phyloP scores from a whole-genome alignment of 2,329 filamentous ascomycete genomes.

The Xylariaceae sp. region DNA sequence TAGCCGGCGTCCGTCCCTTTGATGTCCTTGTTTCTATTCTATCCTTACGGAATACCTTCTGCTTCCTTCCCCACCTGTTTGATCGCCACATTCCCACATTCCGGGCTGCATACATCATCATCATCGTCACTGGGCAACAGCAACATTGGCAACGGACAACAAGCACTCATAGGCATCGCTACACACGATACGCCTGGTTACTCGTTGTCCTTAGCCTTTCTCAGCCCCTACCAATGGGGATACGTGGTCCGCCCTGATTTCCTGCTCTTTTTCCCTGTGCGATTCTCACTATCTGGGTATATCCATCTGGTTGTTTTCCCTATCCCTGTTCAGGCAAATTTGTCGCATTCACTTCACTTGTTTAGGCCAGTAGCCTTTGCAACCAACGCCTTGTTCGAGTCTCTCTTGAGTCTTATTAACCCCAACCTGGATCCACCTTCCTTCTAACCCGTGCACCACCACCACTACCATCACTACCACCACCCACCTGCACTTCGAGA shows the following conservation, averaged over 20 bases:
- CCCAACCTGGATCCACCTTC: no score
- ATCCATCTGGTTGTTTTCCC: background rate
- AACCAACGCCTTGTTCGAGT: background rate
- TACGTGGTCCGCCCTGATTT: background rate
- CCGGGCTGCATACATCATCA: background rate
- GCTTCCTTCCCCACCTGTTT: background rate
- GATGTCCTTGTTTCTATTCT: background rate
- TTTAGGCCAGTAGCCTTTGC: background rate
- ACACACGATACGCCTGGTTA: background rate
- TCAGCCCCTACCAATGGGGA: background rate
- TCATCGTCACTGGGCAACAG: background rate
- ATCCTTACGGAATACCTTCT: background rate
- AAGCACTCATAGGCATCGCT: constrained; percentile 3
- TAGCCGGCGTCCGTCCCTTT: background rate
- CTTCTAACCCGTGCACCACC: no score
- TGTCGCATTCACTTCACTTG: constrained; percentile 3
- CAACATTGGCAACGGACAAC: background rate
- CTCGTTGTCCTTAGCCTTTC: background rate
- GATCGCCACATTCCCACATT: background rate
- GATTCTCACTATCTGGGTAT: background rate
- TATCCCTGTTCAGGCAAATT: background rate
- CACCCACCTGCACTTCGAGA: no score
- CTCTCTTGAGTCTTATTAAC: background rate
- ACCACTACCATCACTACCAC: no score
- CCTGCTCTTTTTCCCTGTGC: background rate